Evolutionary conservation across 2,329 filamentous ascomycete species (phyloP).

Genomic region (Zasmidium angulare): DNA sequence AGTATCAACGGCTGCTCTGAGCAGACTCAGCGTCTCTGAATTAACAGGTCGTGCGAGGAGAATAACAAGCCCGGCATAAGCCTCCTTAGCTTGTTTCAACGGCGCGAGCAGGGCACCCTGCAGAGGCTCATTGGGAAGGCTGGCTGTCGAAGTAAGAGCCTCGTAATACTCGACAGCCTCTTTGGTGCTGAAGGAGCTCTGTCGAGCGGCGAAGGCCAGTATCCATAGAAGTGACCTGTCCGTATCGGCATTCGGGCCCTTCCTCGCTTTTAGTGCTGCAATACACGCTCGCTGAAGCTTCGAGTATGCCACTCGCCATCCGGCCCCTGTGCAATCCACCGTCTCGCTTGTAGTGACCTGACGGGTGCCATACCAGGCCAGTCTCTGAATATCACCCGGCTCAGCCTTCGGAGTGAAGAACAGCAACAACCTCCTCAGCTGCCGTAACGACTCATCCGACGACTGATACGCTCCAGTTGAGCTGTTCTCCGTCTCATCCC

Average conservation of each 20-base stretch:
- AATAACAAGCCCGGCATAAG: slow-evolving; percentile 30
- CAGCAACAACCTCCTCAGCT: slow-evolving; percentile 44
- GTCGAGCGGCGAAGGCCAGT: slow-evolving; percentile 39
- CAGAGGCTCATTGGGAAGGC: slow-evolving; percentile 25
- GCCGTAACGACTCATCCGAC: slow-evolving; percentile 40
- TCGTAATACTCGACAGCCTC: slow-evolving; percentile 34
- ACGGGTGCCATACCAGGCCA: slow-evolving; percentile 42
- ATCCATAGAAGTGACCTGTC: slow-evolving; percentile 28
- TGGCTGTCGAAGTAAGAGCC: slow-evolving; percentile 25
- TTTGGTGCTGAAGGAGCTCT: slow-evolving; percentile 14
- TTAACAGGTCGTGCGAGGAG: slow-evolving; percentile 31
- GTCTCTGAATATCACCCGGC: slow-evolving; percentile 39
- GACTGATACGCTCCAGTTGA: slow-evolving; percentile 37
- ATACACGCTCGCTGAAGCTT: slow-evolving; percentile 41
- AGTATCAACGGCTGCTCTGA: slow-evolving; percentile 27
- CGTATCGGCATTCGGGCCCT: slow-evolving; percentile 20
- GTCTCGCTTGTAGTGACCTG: slow-evolving; percentile 34
- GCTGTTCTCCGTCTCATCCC: slow-evolving; percentile 56
- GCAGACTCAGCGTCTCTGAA: slow-evolving; percentile 24
- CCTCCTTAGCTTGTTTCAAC: slow-evolving; percentile 23
- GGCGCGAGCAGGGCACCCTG: slow-evolving; percentile 34
- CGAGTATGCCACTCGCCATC: slow-evolving; percentile 45
- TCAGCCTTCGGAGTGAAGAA: slow-evolving; percentile 42
- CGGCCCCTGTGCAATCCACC: slow-evolving; percentile 27
- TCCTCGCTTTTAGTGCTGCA: slow-evolving; percentile 19